Evolutionary conservation across 140 eudicot genomes (phyloP).

Genomic region (Stevia rebaudiana): DNA sequence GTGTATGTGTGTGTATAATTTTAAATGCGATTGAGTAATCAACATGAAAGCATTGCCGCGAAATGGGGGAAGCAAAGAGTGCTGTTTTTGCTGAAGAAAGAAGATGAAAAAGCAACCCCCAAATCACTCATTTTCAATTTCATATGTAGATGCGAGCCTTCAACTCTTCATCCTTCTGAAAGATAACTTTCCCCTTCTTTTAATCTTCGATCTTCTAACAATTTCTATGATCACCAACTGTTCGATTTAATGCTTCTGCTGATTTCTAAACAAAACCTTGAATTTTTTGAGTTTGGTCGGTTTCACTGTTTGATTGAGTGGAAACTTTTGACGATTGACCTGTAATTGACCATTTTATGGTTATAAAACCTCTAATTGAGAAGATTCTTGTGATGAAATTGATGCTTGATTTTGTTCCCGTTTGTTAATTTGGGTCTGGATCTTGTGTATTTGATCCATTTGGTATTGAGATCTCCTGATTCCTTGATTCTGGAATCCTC

Average conservation of each 20-base stretch:
- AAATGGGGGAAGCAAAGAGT: conserved; percentile 39
- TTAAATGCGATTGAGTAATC: conserved; percentile 44
- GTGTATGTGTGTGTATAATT: conserved; percentile 21
- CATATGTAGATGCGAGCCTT: conserved; percentile 47
- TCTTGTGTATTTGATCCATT: conserved; percentile 29
- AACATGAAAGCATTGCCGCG: conserved; percentile 53
- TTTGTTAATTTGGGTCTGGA: conserved; percentile 34
- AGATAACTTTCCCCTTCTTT: conserved; percentile 41
- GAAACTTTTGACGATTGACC: conserved; percentile 1
- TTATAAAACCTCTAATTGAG: not conserved
- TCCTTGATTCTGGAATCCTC: conserved; percentile 46
- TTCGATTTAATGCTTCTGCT: conserved; percentile 8
- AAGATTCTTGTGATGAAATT: conserved; percentile 7
- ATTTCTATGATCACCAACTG: not conserved
- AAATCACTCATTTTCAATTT: conserved; percentile 9
- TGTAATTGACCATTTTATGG: not conserved
- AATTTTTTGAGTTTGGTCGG: conserved; percentile 8
- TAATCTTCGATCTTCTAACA: not conserved
- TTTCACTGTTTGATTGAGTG: conserved; percentile 18
- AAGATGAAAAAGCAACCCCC: conserved; percentile 14
- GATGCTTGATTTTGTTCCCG: conserved; percentile 10
- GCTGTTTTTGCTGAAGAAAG: conserved; percentile 34
- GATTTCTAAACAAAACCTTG: not conserved
- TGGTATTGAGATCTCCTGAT: conserved; percentile 24
- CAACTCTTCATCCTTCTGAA: conserved; percentile 20